phyloP scores from a whole-genome alignment of 2,329 filamentous ascomycete species.

The Aplosporella prunicola region DNA sequence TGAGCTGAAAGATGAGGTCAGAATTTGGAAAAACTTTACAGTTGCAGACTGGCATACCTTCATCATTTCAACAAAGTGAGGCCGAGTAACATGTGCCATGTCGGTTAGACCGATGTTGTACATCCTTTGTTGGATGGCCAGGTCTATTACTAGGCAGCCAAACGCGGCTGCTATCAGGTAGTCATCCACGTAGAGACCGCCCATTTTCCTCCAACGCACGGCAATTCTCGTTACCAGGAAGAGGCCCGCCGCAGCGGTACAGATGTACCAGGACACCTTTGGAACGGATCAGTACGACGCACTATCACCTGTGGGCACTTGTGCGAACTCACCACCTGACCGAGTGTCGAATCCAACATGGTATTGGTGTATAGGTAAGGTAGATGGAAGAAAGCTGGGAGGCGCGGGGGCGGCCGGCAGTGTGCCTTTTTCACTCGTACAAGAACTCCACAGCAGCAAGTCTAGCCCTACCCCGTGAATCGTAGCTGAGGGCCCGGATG shows the following conservation, averaged over 20 bases:
- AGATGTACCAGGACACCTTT: conserved; percentile 28
- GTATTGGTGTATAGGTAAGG: too few species aligned
- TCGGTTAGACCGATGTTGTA: conserved; percentile 22
- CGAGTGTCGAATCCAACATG: conserved; percentile 13
- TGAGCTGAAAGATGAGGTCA: conserved; percentile 21
- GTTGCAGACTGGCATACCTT: conserved; percentile 13
- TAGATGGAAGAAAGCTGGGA: conserved; percentile 5
- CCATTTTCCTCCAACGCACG: conserved; percentile 21
- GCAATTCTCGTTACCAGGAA: conserved; percentile 23
- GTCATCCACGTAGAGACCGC: conserved; percentile 22
- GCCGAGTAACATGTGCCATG: conserved; percentile 14
- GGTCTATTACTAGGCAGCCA: conserved; percentile 23
- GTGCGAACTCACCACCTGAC: conserved; percentile 21
- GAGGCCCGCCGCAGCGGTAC: conserved; percentile 19
- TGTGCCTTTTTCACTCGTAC: conserved; percentile 10
- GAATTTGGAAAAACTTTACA: background rate
- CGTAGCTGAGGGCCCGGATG: too few species aligned
- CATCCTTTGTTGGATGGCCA: conserved; percentile 27
- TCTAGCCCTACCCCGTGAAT: too few species aligned
- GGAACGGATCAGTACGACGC: background rate
- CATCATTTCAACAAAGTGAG: conserved; percentile 17
- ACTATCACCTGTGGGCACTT: conserved; percentile 3
- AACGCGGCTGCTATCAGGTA: conserved; percentile 22
- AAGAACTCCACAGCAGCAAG: too few species aligned
- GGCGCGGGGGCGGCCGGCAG: conserved; percentile 3